These are phyloP conservation scores for Botrytis sinoallii DNA, from an alignment of 2,329 filamentous ascomycete genomes.

Conservation along the genomic window DNA sequence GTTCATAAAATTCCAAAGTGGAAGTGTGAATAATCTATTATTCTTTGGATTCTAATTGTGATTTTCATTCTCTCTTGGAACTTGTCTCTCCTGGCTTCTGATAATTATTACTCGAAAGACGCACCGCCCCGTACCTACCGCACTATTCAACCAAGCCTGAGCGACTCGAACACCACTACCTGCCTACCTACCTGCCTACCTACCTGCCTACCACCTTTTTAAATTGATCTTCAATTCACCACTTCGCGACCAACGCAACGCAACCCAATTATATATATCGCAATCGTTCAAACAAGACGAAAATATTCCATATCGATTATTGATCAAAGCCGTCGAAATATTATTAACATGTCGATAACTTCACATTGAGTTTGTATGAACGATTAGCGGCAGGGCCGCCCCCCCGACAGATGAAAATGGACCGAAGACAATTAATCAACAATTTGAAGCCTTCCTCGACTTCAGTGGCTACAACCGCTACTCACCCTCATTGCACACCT, in stretches of 20 bases:
- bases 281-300: not conserved
- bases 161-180: not conserved
- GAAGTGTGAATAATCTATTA: not conserved
- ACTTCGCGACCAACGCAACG: not conserved
- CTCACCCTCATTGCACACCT: slow-evolving; percentile 55
- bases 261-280: not conserved
- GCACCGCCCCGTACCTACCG: not conserved
- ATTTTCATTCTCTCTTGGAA: not conserved
- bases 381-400: slow-evolving; percentile 33
- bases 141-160: not conserved
- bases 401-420: slow-evolving; percentile 29
- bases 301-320: not conserved
- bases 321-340: not conserved
- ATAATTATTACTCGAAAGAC: not conserved
- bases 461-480: slow-evolving; percentile 36
- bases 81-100: not conserved
- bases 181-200: too few species aligned
- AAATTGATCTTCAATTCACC: not conserved
- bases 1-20: not conserved
- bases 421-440: slow-evolving; percentile 35
- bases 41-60: not conserved
- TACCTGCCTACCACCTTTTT: not conserved
- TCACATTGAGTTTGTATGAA: slow-evolving; percentile 18
- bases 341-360: slow-evolving; percentile 14
- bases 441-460: slow-evolving; percentile 23